Evolutionary conservation across 2,329 filamentous ascomycete species (phyloP), one percentile per base, ranked within the genome.

Genomic region (Penicillium sclerotiorum): DNA sequence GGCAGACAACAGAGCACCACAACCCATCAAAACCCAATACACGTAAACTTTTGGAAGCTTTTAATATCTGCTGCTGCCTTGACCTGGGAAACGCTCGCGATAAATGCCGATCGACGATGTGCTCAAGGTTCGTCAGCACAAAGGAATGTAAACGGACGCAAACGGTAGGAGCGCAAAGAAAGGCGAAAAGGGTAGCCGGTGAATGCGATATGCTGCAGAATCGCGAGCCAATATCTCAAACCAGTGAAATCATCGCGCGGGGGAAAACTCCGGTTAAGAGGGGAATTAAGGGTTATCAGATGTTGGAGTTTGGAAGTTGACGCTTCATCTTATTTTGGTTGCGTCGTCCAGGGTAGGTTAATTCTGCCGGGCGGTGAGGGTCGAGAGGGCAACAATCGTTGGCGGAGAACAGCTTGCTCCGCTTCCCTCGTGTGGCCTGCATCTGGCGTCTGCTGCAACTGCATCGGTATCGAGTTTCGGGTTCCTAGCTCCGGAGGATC

Each of bases 61-160:
- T n/a, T n/a, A n/a, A n/a, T n/a, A n/a, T n/a, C n/a, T n/a, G n/a
- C n/a, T n/a, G n/a, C n/a, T n/a, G n/a, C n/a, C n/a, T n/a, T n/a
- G n/a, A n/a, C n/a, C n/a, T n/a, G n/a, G n/a, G n/a, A n/a, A n/a
- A n/a, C n/a, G n/a, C n/a, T n/a, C n/a, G n/a, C n/a, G n/a, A n/a
- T n/a, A n/a, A n/a, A n/a, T n/a, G n/a, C n/a, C n/a, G 49, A 49
- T 44, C 23, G 33, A 25, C 38, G 50, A 46, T 32, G 52, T 28
- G 52, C 25, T 15, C 33, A 47, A 30, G 45, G 49, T 33, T 21
- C 22, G 33, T 42, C 28, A 53, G 50, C 35, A 51, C 47, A 33
- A 52, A 52, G 55, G 58, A 62, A 60, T 62, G 59, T 58, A 55
- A 60, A 56, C 52, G 45, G 45, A 52, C 58, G 56, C 52, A 59